Evolutionary conservation across 495 filamentous ascomycete species (phyloP).

Genomic region (Penicillium herquei): DNA sequence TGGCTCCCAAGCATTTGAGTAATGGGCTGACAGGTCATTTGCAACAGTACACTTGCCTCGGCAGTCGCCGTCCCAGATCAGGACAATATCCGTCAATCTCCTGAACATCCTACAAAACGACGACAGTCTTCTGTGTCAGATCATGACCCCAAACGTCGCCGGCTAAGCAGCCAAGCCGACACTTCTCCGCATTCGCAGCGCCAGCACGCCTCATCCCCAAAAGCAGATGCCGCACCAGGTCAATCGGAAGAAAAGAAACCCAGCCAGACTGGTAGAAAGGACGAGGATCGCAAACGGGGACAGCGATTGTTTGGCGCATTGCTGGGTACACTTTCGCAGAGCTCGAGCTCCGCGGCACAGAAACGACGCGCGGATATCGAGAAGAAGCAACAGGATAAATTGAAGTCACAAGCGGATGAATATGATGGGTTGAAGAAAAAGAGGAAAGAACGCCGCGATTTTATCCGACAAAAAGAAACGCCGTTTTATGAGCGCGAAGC

Average conservation of each 20-base stretch:
- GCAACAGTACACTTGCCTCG: slow-evolving; percentile 55
- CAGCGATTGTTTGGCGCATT: slow-evolving; percentile 88
- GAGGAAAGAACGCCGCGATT: slow-evolving; percentile 58
- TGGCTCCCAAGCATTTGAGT: not conserved
- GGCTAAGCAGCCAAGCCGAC: slow-evolving; percentile 39
- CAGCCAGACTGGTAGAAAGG: slow-evolving; percentile 39
- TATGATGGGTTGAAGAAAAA: slow-evolving; percentile 65
- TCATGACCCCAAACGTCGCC: slow-evolving; percentile 55
- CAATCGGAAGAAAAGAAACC: slow-evolving; percentile 41
- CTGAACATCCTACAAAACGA: slow-evolving; percentile 49
- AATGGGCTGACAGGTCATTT: slow-evolving; percentile 5
- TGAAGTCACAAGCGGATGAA: slow-evolving; percentile 70
- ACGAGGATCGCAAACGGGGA: slow-evolving; percentile 83
- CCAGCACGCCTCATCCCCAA: slow-evolving; percentile 9
- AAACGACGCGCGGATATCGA: slow-evolving; percentile 86
- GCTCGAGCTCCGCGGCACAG: slow-evolving; percentile 61
- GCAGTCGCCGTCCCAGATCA: slow-evolving; percentile 62
- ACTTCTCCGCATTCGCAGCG: slow-evolving; percentile 16
- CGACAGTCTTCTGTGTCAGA: slow-evolving; percentile 57
- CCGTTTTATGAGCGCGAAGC: slow-evolving; percentile 73
- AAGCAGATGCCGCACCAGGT: slow-evolving; percentile 4
- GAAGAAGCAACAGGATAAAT: slow-evolving; percentile 80
- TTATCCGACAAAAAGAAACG: slow-evolving; percentile 65
- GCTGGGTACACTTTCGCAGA: slow-evolving; percentile 84
- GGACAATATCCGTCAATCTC: slow-evolving; percentile 27